These are phyloP conservation scores for Lonicera japonica DNA, from an alignment of 129 eudicot species.

Conservation along the genomic window DNA sequence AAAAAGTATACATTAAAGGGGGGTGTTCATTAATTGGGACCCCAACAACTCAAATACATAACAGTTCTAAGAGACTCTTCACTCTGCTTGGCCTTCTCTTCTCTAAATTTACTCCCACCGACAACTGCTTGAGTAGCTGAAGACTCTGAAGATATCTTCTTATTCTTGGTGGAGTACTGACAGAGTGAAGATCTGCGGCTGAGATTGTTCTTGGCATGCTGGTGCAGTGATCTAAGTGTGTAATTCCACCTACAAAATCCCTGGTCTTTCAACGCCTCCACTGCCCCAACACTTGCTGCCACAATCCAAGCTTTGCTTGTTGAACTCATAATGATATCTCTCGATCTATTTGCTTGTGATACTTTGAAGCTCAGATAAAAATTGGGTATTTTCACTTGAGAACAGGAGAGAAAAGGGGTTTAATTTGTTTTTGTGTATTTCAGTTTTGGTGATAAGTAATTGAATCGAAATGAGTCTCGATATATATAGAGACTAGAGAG, in stretches of 20 bases:
- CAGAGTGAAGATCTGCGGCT: constrained; percentile 23
- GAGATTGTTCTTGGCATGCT: constrained; percentile 38
- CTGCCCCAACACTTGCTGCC: constrained; percentile 43
- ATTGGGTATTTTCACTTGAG: too few species aligned
- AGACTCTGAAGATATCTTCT: constrained; percentile 16
- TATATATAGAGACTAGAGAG: too few species aligned
- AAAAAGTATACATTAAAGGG: too few species aligned
- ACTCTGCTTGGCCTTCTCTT: constrained; percentile 9
- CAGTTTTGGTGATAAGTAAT: too few species aligned
- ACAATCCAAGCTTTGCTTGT: constrained; percentile 36
- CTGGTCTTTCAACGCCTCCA: constrained; percentile 57
- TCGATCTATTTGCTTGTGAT: not conserved
- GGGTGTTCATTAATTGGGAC: constrained; percentile 13
- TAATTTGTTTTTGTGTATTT: too few species aligned
- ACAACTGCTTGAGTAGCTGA: too few species aligned
- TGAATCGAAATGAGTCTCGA: too few species aligned
- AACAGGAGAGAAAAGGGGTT: too few species aligned
- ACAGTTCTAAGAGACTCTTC: constrained; percentile 44
- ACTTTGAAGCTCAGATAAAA: not conserved
- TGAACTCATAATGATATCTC: constrained; percentile 6
- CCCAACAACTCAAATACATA: constrained; percentile 36
- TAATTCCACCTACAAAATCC: constrained; percentile 64
- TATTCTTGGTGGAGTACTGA: constrained; percentile 19
- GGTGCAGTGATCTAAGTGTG: constrained; percentile 40
- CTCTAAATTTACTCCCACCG: not conserved